A percentile compares a stretch with the other conserved stretches of the same genome.
phyloP scores from a whole-genome alignment of 2,329 filamentous ascomycete species.

The Hirsutella thompsonii region DNA sequence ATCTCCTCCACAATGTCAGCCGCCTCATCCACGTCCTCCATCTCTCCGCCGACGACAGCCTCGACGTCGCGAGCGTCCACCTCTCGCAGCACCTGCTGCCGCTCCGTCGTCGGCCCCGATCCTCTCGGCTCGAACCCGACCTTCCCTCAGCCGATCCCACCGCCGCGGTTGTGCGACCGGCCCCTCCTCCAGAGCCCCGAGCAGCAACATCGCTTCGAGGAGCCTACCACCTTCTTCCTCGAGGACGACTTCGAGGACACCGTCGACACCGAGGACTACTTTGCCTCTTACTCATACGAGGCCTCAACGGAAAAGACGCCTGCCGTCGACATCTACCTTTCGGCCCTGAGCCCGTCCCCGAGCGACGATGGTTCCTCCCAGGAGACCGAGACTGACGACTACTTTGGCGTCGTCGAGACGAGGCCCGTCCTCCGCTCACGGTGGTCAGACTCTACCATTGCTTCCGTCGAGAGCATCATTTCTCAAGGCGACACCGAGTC shows the following conservation, averaged over 20 bases:
- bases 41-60: conserved; percentile 11
- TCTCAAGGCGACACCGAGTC: conserved; percentile 5
- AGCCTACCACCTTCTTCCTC: conserved; percentile 15
- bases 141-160: conserved; percentile 15
- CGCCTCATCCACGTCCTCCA: conserved; percentile 15
- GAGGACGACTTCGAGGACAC: conserved; percentile 8
- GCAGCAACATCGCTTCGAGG: conserved; percentile 8
- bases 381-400: conserved; percentile 10
- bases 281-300: neutral
- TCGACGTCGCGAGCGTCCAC: conserved; percentile 15
- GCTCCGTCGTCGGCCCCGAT: conserved; percentile 15
- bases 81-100: conserved; percentile 11
- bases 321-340: too few species aligned
- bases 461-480: conserved; percentile 14
- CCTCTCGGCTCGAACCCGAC: conserved; percentile 21
- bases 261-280: neutral
- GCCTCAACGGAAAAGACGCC: neutral
- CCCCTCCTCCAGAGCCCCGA: conserved; percentile 14
- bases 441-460: conserved; percentile 30
- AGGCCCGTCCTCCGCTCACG: conserved; percentile 21
- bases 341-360: neutral
- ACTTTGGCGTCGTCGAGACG: conserved; percentile 18
- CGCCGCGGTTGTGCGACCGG: conserved; percentile 22
- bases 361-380: too few species aligned
- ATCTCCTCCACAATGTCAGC: conserved; percentile 15